Evolutionary conservation across 139 green algal species (phyloP).

Genomic region (Ettlia oleoabundans): DNA sequence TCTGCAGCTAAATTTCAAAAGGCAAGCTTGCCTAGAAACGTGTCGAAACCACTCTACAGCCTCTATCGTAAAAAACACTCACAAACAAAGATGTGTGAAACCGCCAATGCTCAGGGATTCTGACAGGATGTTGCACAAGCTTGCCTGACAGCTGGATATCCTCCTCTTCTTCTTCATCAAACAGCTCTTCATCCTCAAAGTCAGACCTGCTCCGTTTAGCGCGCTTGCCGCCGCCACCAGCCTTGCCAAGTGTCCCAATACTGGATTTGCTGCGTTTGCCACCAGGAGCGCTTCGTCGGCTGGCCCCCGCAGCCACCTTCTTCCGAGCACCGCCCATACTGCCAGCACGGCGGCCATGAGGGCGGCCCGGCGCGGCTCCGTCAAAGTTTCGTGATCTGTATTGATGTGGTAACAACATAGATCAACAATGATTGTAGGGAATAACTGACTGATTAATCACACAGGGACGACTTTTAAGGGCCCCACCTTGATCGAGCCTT

Average conservation of each 20-base stretch:
- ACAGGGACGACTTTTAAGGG: no score
- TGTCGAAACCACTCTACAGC: no score
- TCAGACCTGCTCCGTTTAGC: slow-evolving; percentile 20
- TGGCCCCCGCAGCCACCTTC: not conserved
- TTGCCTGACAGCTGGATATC: slow-evolving; percentile 24
- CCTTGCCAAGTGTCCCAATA: not conserved
- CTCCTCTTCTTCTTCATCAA: slow-evolving; percentile 31
- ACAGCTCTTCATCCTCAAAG: slow-evolving; percentile 16
- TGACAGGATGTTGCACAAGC: not conserved
- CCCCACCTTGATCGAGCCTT: slow-evolving; percentile 4
- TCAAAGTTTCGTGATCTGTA: slow-evolving; percentile 1
- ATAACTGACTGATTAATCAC: no score
- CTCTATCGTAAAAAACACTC: no score
- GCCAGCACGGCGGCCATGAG: not conserved
- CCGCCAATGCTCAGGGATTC: no score
- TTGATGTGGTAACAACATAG: not conserved
- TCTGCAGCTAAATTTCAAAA: no score
- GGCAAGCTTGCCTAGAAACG: no score
- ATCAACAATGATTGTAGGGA: not conserved
- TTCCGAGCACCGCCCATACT: not conserved
- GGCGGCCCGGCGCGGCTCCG: not conserved
- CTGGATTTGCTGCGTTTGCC: not conserved
- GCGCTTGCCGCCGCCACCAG: not conserved
- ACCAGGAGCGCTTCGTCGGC: not conserved
- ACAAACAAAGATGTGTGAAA: no score